phyloP scores from a whole-genome alignment of 306 rosid genomes.

The Fagus crenata region DNA sequence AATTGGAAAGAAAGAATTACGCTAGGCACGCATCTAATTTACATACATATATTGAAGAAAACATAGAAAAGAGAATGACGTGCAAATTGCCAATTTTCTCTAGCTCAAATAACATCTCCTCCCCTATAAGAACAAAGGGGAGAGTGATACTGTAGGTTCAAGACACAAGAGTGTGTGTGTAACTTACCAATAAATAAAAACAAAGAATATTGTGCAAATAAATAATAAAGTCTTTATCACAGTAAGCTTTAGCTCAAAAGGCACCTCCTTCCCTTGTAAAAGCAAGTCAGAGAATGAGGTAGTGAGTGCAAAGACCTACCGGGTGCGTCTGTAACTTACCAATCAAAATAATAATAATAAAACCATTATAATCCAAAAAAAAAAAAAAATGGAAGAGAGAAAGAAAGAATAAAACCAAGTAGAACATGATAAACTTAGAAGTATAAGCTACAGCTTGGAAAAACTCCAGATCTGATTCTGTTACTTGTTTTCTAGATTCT shows the following conservation, averaged over 20 bases:
- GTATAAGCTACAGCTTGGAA: no score
- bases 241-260: not conserved
- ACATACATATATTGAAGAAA: conserved; percentile 8
- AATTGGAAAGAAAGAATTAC: conserved; percentile 21
- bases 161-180: not conserved
- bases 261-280: not conserved
- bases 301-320: not conserved
- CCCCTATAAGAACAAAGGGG: not conserved
- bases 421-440: no score
- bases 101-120: not conserved
- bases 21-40: conserved; percentile 2
- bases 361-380: not conserved
- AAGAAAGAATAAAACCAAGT: not conserved
- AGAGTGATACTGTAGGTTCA: not conserved
- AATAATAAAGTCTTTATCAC: not conserved
- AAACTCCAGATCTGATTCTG: no score
- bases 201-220: not conserved
- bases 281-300: not conserved
- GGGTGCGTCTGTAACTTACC: no score
- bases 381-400: not conserved
- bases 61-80: not conserved
- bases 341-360: not conserved
- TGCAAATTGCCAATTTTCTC: not conserved
- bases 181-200: not conserved
- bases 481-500: no score